phyloP scores from a whole-genome alignment of 441 rosid genomes.

The Omphalea diandra region DNA sequence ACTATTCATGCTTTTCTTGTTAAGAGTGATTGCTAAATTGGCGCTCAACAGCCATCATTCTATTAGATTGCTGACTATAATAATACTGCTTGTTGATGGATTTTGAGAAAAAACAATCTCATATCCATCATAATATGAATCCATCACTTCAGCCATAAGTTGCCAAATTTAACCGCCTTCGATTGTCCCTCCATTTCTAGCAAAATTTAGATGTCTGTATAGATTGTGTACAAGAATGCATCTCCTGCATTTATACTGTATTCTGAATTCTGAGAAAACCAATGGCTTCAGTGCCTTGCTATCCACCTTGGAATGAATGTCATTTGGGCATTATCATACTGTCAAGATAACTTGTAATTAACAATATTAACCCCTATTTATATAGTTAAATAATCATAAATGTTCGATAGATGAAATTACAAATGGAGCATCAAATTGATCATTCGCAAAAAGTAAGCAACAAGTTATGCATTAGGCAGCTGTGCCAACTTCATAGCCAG shows the following conservation, averaged over 20 bases:
- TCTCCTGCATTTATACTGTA: slow-evolving; percentile 28
- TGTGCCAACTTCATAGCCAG: slow-evolving; percentile 40
- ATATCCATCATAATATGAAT: slow-evolving; percentile 37
- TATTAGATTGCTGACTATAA: slow-evolving; percentile 31
- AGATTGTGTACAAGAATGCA: slow-evolving; percentile 31
- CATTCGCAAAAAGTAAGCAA: no score
- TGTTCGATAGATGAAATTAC: no score
- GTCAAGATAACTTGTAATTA: slow-evolving; percentile 30
- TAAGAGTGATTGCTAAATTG: background rate
- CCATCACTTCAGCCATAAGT: slow-evolving; percentile 37
- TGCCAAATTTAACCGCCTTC: slow-evolving; percentile 52
- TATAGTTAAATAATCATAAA: no score
- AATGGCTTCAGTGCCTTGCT: slow-evolving; percentile 41
- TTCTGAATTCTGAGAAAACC: slow-evolving; percentile 37
- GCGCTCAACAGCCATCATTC: slow-evolving; percentile 32
- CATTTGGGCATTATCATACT: slow-evolving; percentile 28
- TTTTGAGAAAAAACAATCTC: slow-evolving; percentile 34
- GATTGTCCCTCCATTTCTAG: slow-evolving; percentile 32
- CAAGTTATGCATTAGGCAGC: no score
- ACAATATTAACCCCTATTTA: background rate
- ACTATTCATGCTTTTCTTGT: background rate
- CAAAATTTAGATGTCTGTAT: slow-evolving; percentile 28
- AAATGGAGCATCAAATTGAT: no score
- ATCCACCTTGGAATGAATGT: slow-evolving; percentile 37
- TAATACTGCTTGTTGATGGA: slow-evolving; percentile 26